phyloP scores from a whole-genome alignment of 345 rosid species.

The Rubroshorea leprosula region DNA sequence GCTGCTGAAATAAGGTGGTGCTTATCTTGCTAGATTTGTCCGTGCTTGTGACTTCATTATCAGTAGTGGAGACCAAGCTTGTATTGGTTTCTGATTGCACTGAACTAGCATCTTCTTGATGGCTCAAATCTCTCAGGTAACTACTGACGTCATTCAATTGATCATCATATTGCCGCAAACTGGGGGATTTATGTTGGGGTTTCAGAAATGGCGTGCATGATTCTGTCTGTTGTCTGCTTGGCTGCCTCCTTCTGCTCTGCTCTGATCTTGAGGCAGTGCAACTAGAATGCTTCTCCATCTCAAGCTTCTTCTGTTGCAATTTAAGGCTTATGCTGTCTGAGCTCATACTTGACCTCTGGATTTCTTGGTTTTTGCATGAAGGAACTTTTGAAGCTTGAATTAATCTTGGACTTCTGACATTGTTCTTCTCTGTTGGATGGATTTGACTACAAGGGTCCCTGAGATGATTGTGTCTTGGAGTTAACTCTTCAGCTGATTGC shows the following conservation, averaged over 20 bases:
- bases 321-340: slow-evolving; percentile 43
- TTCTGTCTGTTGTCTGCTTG: slow-evolving; percentile 39
- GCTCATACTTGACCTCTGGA: slow-evolving; percentile 29
- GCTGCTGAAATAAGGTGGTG: slow-evolving; percentile 26
- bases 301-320: slow-evolving; percentile 46
- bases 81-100: slow-evolving; percentile 49
- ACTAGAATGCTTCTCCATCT: slow-evolving; percentile 38
- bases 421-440: slow-evolving; percentile 30
- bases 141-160: slow-evolving; percentile 37
- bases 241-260: slow-evolving; percentile 37
- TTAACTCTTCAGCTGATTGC: slow-evolving; percentile 41
- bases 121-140: slow-evolving; percentile 39
- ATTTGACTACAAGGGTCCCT: slow-evolving; percentile 27
- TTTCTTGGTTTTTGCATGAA: slow-evolving; percentile 18
- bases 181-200: slow-evolving; percentile 28
- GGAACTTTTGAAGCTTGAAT: slow-evolving; percentile 42
- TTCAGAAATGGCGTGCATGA: slow-evolving; percentile 38
- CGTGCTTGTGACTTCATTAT: slow-evolving; percentile 59
- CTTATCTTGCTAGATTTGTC: slow-evolving; percentile 35
- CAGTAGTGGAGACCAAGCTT: slow-evolving; percentile 47
- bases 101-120: slow-evolving; percentile 35
- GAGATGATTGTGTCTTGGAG: slow-evolving; percentile 29
- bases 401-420: slow-evolving; percentile 18
- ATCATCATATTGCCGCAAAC: slow-evolving; percentile 31
- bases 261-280: slow-evolving; percentile 37